Conservation (phyloP, 192 early-diverging fungal species). For the Spizellomyces sp. region DNA sequence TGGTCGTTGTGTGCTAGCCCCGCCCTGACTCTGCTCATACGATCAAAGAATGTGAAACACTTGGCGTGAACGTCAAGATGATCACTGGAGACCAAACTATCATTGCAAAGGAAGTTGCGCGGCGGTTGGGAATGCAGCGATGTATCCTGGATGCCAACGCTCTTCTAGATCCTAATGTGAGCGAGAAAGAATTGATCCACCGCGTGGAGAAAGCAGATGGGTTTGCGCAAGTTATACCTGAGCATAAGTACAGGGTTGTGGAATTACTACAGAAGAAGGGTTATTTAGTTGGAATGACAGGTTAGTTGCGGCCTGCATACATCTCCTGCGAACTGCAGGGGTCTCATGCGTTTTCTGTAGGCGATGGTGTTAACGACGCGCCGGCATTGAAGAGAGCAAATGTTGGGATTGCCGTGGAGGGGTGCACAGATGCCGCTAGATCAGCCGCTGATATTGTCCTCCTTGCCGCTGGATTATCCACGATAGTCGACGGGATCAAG, state of each 20-base stretch:
- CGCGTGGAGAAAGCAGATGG: slow-evolving; percentile 85
- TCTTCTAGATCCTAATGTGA: slow-evolving; percentile 70
- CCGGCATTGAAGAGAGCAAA: slow-evolving; percentile 97
- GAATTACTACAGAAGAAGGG: slow-evolving; percentile 89
- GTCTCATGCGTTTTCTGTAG: too few species aligned
- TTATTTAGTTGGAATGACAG: slow-evolving; percentile 94
- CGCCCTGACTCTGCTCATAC: slow-evolving; percentile 88
- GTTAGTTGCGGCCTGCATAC: too few species aligned
- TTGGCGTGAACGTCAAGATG: slow-evolving; percentile 88
- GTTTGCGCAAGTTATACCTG: slow-evolving; percentile 96
- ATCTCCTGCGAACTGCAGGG: too few species aligned
- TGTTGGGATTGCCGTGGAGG: slow-evolving; percentile 95
- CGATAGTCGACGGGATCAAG: slow-evolving; percentile 89
- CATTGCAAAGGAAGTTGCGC: slow-evolving; percentile 91
- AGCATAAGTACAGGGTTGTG: slow-evolving; percentile 96
- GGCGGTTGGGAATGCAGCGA: slow-evolving; percentile 85
- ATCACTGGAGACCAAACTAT: slow-evolving; percentile 95
- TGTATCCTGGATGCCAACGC: slow-evolving; percentile 84
- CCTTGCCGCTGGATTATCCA: slow-evolving; percentile 84
- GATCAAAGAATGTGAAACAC: slow-evolving; percentile 74
- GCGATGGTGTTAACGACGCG: slow-evolving; percentile 95
- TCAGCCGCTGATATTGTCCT: slow-evolving; percentile 96
- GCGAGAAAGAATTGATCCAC: slow-evolving; percentile 81
- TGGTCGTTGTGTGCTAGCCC: too few species aligned
- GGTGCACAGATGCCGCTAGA: slow-evolving; percentile 94